Base-by-base conservation (phyloP, 371 early-diverging fungal genomes). In the Syncephalastrum contaminatum region DNA sequence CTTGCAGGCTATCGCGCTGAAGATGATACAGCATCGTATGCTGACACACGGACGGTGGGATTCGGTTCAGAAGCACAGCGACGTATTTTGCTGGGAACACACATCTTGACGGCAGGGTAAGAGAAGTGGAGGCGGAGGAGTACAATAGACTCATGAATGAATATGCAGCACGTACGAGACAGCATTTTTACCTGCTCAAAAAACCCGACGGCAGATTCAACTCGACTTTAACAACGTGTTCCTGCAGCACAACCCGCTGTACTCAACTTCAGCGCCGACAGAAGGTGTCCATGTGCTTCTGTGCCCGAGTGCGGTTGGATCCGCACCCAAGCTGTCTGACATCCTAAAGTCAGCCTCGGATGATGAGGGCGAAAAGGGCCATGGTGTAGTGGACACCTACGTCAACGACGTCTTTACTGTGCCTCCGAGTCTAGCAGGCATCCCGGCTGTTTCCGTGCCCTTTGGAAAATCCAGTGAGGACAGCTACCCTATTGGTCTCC, bases 331-430 rank as follows among this genome's bases (percentile, higher is more conserved):
- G 36, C 12, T 30, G 10, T 30, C 36, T 30, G 36, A 30, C 36
- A 30, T 30, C 36, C 36, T 30, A 30, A 30, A 30, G 7, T 67
- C 66, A 2, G 63, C 55, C 4, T 62, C 63, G 19, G 64, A 66
- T 24, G 58, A 65, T 4, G 62, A 48, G 21, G 19, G 39, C 16
- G 39, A 20, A 14, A 53, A 54, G 16, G 25, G 54, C 4, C 46
- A 44, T 0, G 30, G 48, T 6, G 67, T 62, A 8, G 64, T 77
- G 16, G 64, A 76, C 43, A 85, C 83, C 10, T 95, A 89, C 59
- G 74, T 90, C 41, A 88, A 92, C 60, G 96, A 96, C 70, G 88
- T 93, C 36, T 82, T 95, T 83, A 95, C 95, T 1, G 85, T 94
- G 6, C 93, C 96, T 5, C 90, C 91, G 6, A 91, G 88, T 60